These are phyloP conservation scores for Agastache rugosa DNA, from an alignment of 257 asterid genomes.

Conservation along the genomic window DNA sequence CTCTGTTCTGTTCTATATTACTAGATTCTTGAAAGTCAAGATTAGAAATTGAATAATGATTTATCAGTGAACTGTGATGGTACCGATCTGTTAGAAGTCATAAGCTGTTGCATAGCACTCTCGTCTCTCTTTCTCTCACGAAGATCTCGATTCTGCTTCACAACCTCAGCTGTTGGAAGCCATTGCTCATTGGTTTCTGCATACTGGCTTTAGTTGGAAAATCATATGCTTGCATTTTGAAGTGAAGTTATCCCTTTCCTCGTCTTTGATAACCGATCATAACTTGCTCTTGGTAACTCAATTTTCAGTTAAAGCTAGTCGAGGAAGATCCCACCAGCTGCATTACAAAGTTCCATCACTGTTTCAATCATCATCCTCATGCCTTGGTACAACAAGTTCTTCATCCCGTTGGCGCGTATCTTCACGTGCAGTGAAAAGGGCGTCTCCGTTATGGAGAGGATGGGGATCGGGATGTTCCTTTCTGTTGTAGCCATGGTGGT, in stretches of 20 bases:
- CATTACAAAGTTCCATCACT: slow-evolving; percentile 88
- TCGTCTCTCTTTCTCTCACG: neutral
- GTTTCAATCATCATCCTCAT: slow-evolving; percentile 72
- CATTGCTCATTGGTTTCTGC: neutral
- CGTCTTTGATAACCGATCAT: slow-evolving; percentile 1
- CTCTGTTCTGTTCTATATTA: neutral
- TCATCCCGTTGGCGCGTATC: slow-evolving; percentile 67
- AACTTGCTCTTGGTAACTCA: slow-evolving; percentile 7
- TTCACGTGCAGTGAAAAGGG: slow-evolving; percentile 73
- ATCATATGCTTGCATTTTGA: neutral
- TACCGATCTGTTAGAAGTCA: neutral
- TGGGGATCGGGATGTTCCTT: slow-evolving; percentile 86
- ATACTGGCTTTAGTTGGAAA: neutral
- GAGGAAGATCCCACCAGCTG: slow-evolving; percentile 83
- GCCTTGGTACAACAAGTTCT: slow-evolving; percentile 76
- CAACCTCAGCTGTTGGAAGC: neutral
- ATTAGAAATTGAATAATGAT: neutral
- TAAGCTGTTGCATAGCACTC: neutral
- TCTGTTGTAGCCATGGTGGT: slow-evolving; percentile 82
- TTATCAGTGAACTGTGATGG: neutral
- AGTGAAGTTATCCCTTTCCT: neutral
- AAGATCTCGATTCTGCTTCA: slow-evolving; percentile 1
- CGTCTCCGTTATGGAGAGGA: slow-evolving; percentile 75
- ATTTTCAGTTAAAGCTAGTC: slow-evolving; percentile 61
- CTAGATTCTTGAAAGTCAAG: neutral